Base-by-base conservation (phyloP, 192 early-diverging fungal species). In the Umbelopsis sp. region DNA sequence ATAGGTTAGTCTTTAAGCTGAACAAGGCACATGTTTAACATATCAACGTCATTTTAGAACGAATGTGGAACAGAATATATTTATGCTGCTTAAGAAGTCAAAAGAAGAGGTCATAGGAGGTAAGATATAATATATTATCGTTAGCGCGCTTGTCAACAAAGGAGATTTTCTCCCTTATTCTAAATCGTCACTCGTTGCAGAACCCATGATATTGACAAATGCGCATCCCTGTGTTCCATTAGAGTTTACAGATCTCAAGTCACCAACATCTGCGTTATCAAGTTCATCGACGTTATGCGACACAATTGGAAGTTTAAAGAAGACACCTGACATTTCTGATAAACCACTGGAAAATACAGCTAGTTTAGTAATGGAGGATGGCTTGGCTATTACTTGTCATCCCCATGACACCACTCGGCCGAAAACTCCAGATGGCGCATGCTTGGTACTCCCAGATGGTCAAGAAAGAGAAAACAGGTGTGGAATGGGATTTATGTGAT, bases 281-380 rank as follows among this genome's bases (percentile, higher is more conserved):
- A 62, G 56, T 20, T 62, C 56, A 34, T 62, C 56, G 5, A 62
- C 56, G 3, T 34, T 62, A 26, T 62, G 56, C 31, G 56, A 62
- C 20, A 29, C 24, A 8, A 62, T 4, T 20, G 29, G 9, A 12
- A n/a, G 0, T 62, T 8, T 62, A 32, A 62, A 34, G 29, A 62
- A 62, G 56, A 26, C 56, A 62, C 14, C 31, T n/a, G 56, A 62
- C 2, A 26, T 0, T 34, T 14, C 56, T 2, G 56, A 62, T 31
- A 62, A 62, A 62, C 11, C 6, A 7, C 17, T 17, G 4, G 29
- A 32, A 34, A 62, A 32, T 10, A 29, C 26, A 12, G 14, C 56
- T 14, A 32, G 31, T 26, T 14, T 20, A 17, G 31, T 16, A 34
- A 11, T 34, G 31, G 31, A 12, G 5, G 32, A 62, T 34, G 56